phyloP scores from a whole-genome alignment of 164 flowering plant genomes.

The Vitis vinifera region DNA sequence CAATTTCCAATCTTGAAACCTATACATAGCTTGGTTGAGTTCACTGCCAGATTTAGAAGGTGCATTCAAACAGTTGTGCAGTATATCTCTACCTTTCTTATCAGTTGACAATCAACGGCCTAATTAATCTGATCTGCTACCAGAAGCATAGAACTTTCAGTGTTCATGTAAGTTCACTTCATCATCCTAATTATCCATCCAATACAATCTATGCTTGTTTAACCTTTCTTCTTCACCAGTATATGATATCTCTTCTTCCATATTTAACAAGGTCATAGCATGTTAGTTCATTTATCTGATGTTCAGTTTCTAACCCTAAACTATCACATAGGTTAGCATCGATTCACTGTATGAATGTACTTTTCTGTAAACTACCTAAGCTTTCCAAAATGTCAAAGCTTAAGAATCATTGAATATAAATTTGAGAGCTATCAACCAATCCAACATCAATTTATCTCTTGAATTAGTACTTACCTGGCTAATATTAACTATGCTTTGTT shows the following conservation, averaged over 20 bases:
- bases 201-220: not conserved
- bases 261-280: not conserved
- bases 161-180: not conserved
- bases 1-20: slow-evolving; percentile 4
- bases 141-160: not conserved
- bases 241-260: not conserved
- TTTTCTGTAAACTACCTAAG: too few species aligned
- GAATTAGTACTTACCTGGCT: not conserved
- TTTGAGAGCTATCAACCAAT: too few species aligned
- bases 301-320: not conserved
- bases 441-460: too few species aligned
- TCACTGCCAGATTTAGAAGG: not conserved
- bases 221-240: not conserved
- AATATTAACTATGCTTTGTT: not conserved
- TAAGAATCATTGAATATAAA: not conserved
- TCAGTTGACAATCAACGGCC: not conserved
- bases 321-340: not conserved
- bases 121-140: not conserved
- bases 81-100: not conserved
- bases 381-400: not conserved
- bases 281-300: not conserved
- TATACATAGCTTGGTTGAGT: not conserved
- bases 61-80: not conserved
- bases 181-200: not conserved
- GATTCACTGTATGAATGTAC: not conserved